These are phyloP conservation scores for Boletellus ananas DNA, from an alignment of 768 basidiomycete species.

Conservation along the genomic window DNA sequence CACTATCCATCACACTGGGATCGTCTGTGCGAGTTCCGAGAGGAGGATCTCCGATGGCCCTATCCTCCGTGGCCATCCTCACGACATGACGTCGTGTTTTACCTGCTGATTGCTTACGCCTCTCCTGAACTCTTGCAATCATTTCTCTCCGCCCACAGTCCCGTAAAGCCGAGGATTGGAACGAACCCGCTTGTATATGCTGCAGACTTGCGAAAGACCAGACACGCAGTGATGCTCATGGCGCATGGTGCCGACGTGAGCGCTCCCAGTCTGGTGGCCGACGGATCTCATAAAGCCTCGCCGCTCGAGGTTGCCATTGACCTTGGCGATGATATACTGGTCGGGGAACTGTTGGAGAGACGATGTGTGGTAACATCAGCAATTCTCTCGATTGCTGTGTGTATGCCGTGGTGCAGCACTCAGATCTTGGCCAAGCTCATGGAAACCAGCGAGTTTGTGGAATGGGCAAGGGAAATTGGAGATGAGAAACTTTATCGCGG, in stretches of 20 bases:
- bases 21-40: neutral
- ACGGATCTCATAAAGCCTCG: neutral
- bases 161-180: neutral
- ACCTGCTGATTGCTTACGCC: neutral
- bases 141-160: neutral
- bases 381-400: neutral
- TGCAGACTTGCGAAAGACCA: neutral
- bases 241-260: neutral
- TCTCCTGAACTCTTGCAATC: neutral
- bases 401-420: conserved; percentile 1
- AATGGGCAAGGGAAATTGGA: neutral
- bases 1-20: neutral
- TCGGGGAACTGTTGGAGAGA: neutral
- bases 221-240: conserved; percentile 1
- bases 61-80: conserved; percentile 2
- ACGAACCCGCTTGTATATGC: conserved; percentile 7
- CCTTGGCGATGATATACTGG: neutral
- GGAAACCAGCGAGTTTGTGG: neutral
- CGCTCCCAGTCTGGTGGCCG: neutral
- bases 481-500: neutral
- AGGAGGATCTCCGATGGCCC: neutral
- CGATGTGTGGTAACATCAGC: neutral
- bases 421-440: neutral
- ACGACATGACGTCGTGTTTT: neutral
- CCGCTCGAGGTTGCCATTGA: neutral